Evolutionary conservation across 2,329 filamentous ascomycete species (phyloP).

Genomic region (Verticillium zaregamsianum): DNA sequence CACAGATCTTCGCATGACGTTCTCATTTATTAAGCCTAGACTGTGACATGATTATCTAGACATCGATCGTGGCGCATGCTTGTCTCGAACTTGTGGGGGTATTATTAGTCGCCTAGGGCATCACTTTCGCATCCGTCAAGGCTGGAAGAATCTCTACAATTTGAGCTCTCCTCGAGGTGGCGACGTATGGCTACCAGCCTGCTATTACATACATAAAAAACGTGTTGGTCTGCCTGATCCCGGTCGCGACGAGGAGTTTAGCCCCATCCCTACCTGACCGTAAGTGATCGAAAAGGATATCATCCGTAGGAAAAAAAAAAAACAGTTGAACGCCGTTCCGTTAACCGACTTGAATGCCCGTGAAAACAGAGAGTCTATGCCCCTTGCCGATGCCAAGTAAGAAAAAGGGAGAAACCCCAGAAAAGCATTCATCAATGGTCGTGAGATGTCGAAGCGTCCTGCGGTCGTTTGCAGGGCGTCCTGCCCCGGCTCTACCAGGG

Average conservation of each 20-base stretch:
- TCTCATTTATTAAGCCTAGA: background rate
- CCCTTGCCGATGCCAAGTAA: conserved; percentile 12
- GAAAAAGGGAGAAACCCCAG: conserved; percentile 7
- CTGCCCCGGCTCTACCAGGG: conserved; percentile 43
- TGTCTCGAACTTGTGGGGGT: no score
- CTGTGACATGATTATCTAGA: background rate
- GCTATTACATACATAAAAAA: background rate
- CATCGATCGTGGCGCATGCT: no score
- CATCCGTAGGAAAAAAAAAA: conserved; percentile 3
- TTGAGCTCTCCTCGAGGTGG: background rate
- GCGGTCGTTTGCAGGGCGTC: background rate
- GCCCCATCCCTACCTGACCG: background rate
- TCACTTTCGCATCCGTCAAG: background rate
- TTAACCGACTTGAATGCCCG: conserved; percentile 5
- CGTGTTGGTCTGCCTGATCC: background rate
- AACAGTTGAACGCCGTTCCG: conserved; percentile 1
- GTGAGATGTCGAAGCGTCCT: conserved; percentile 11
- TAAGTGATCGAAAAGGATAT: conserved; percentile 9
- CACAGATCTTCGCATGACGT: background rate
- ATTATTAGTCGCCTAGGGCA: background rate
- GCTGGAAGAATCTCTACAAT: background rate
- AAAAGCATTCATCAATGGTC: conserved; percentile 10
- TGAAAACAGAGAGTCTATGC: conserved; percentile 16
- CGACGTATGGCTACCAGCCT: background rate
- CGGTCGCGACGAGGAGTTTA: background rate